A percentile compares a stretch with the other conserved stretches of the same genome.
phyloP scores from a whole-genome alignment of 2,329 filamentous ascomycete genomes.

The Arthrobotrys pseudoclavata region DNA sequence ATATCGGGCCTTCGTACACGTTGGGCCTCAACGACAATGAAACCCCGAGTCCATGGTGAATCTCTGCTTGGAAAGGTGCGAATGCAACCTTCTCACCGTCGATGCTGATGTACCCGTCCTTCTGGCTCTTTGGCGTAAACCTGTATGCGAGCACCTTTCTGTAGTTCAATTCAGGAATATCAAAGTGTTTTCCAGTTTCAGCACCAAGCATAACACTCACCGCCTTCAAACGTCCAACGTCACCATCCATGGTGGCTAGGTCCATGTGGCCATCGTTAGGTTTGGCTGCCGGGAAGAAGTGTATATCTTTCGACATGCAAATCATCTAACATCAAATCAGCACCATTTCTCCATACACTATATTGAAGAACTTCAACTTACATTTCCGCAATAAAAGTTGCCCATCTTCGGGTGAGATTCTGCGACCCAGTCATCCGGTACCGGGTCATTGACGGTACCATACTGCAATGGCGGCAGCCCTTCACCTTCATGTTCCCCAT shows the following conservation, averaged over 20 bases:
- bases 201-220: conserved; percentile 79
- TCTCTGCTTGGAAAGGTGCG: conserved; percentile 89
- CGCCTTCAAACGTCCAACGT: conserved; percentile 76
- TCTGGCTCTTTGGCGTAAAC: conserved; percentile 79
- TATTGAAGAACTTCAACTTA: conserved; percentile 66
- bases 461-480: conserved; percentile 81
- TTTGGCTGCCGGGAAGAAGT: conserved; percentile 87
- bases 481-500: conserved; percentile 62
- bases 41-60: conserved; percentile 84
- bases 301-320: conserved; percentile 86
- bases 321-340: conserved; percentile 74
- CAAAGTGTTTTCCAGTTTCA: conserved; percentile 81
- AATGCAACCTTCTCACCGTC: conserved; percentile 92
- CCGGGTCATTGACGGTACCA: conserved; percentile 81
- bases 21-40: conserved; percentile 82
- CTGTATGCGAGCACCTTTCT: conserved; percentile 89
- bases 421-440: conserved; percentile 83
- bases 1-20: conserved; percentile 73
- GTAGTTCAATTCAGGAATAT: conserved; percentile 79
- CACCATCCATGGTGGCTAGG: conserved; percentile 82
- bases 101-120: conserved; percentile 88
- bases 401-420: conserved; percentile 82
- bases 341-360: background rate
- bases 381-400: conserved; percentile 94
- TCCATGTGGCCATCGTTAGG: conserved; percentile 89